Percentiles rank a stretch among this genome's conserved stretches.
Evolutionary conservation across 1,139 yeast genomes (phyloP).

Genomic region (Kluyveromyces sp.): DNA sequence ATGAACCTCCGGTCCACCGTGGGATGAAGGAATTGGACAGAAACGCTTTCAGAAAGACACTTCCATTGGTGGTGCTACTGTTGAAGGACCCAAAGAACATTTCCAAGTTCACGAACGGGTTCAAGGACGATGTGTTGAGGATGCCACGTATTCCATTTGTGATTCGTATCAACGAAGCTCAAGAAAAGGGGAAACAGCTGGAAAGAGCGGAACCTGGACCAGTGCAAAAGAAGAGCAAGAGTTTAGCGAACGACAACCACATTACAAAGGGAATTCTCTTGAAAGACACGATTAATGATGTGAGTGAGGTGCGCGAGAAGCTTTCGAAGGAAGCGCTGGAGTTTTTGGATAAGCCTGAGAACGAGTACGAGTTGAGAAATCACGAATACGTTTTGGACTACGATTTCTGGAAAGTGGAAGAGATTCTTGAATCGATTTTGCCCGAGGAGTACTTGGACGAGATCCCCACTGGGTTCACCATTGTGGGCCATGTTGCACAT

Average conservation of each 20-base stretch:
- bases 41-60: constrained; percentile 46
- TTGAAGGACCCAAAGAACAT: constrained; percentile 61
- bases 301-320: constrained; percentile 34
- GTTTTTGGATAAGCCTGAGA: constrained; percentile 36
- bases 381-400: constrained; percentile 57
- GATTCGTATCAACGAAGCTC: constrained; percentile 36
- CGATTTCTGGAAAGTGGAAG: constrained; percentile 83
- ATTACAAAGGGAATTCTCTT: constrained; percentile 55
- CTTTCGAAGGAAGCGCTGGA: constrained; percentile 39
- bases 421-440: constrained; percentile 64
- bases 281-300: constrained; percentile 41
- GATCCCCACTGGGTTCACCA: constrained; percentile 84
- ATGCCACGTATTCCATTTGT: constrained; percentile 62
- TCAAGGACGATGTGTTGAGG: constrained; percentile 50
- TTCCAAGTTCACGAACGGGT: constrained; percentile 41
- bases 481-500: constrained; percentile 95
- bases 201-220: constrained; percentile 10
- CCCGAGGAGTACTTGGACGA: constrained; percentile 68
- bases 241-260: constrained; percentile 24
- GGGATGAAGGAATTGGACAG: constrained; percentile 62
- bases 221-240: constrained; percentile 12
- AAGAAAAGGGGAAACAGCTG: neutral
- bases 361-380: constrained; percentile 41
- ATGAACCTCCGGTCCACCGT: constrained; percentile 58
- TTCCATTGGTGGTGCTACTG: constrained; percentile 57